A percentile compares a stretch with the other conserved stretches of the same genome.
These are phyloP conservation scores for Aschersonia sp. DNA, from an alignment of 2,329 filamentous ascomycete species.

Conservation along the genomic window DNA sequence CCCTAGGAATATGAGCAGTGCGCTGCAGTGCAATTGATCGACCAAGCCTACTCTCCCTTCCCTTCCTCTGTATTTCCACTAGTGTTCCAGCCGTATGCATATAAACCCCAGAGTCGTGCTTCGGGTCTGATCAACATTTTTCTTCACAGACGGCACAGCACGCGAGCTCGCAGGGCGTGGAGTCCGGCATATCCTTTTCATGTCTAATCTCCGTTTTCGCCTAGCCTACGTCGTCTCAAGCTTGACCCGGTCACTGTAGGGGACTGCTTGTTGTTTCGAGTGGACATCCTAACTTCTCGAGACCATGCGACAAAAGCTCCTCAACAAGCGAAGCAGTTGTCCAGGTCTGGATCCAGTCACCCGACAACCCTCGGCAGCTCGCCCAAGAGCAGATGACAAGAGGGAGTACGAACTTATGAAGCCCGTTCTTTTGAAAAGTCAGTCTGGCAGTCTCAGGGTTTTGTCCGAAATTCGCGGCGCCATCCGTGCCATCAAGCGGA, in stretches of 20 bases:
- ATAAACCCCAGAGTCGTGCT: constrained; percentile 1
- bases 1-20: no score
- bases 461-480: constrained; percentile 20
- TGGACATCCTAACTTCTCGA: not conserved
- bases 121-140: not conserved
- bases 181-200: not conserved
- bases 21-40: no score
- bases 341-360: constrained; percentile 8
- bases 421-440: constrained; percentile 9
- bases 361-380: not conserved
- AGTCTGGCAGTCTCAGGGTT: constrained; percentile 14
- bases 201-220: not conserved
- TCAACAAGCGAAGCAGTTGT: constrained; percentile 12
- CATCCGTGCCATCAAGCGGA: constrained; percentile 17
- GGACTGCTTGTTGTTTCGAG: not conserved
- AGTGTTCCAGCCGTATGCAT: not conserved
- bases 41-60: no score
- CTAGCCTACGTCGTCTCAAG: not conserved
- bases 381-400: not conserved
- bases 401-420: constrained; percentile 3
- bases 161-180: not conserved
- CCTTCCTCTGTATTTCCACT: no score
- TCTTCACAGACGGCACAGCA: not conserved
- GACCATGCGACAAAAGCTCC: constrained; percentile 13
- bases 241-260: not conserved